phyloP scores from a whole-genome alignment of 2,329 filamentous ascomycete species.

The Fusarium cyanostomum region DNA sequence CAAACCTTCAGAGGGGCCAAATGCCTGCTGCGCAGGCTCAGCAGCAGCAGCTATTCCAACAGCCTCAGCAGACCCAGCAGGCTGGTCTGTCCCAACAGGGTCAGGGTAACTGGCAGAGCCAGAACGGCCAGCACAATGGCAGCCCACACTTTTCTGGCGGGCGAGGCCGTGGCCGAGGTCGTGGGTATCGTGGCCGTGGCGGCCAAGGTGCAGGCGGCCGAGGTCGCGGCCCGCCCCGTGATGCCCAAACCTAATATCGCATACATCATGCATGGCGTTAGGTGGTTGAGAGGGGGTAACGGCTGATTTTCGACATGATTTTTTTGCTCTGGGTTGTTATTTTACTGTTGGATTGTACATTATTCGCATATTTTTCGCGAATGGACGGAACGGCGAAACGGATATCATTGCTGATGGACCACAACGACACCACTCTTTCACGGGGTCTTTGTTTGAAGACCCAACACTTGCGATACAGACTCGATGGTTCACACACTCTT shows the following conservation, averaged over 20 bases:
- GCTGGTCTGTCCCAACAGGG: slow-evolving; percentile 46
- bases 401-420: slow-evolving; percentile 46
- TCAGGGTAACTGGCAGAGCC: slow-evolving; percentile 55
- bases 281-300: slow-evolving; percentile 36
- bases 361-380: slow-evolving; percentile 53
- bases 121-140: slow-evolving; percentile 51
- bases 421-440: slow-evolving; percentile 38
- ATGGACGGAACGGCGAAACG: slow-evolving; percentile 49
- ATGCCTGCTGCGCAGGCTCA: slow-evolving; percentile 44
- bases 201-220: slow-evolving; percentile 48
- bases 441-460: slow-evolving; percentile 23
- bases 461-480: slow-evolving; percentile 30
- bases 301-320: slow-evolving; percentile 44
- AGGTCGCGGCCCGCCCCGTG: slow-evolving; percentile 50
- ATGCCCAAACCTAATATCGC: slow-evolving; percentile 48
- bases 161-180: slow-evolving; percentile 51
- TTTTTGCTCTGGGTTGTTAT: slow-evolving; percentile 45
- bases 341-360: slow-evolving; percentile 55
- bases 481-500: slow-evolving; percentile 26
- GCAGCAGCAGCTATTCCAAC: slow-evolving; percentile 40
- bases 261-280: slow-evolving; percentile 43
- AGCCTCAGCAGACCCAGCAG: slow-evolving; percentile 45
- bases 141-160: slow-evolving; percentile 47
- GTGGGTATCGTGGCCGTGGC: slow-evolving; percentile 52
- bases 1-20: slow-evolving; percentile 54